Evolutionary conservation across 1,284 basidiomycete genomes (phyloP).

Genomic region (Sparassis latifolia): DNA sequence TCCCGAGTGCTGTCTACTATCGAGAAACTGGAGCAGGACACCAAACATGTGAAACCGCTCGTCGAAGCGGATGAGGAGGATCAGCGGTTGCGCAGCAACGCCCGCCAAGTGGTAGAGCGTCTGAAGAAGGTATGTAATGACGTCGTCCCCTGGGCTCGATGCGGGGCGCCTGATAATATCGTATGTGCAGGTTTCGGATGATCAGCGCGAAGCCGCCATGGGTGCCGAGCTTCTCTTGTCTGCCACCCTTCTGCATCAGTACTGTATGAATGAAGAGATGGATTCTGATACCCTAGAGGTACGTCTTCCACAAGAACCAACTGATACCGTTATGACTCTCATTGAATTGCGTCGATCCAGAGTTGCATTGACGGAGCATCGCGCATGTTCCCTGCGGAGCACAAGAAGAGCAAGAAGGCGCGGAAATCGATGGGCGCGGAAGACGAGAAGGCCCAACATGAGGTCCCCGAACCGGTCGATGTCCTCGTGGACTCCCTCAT

Average conservation of each 20-base stretch:
- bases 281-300: constrained; percentile 62
- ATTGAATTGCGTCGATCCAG: constrained; percentile 10
- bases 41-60: constrained; percentile 60
- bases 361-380: constrained; percentile 41
- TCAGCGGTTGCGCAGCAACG: constrained; percentile 37
- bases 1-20: constrained; percentile 62
- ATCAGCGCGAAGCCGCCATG: constrained; percentile 46
- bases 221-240: constrained; percentile 70
- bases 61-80: constrained; percentile 57
- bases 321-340: background rate
- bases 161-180: background rate
- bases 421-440: constrained; percentile 32
- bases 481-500: constrained; percentile 85
- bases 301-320: constrained; percentile 2
- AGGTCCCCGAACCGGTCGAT: constrained; percentile 63
- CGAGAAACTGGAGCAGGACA: constrained; percentile 55
- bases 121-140: constrained; percentile 39
- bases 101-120: constrained; percentile 37
- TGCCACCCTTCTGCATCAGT: constrained; percentile 64
- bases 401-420: constrained; percentile 38
- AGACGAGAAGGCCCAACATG: constrained; percentile 22
- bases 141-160: background rate
- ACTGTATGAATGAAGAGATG: constrained; percentile 49
- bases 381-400: constrained; percentile 40
- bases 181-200: constrained; percentile 35